Base-by-base conservation (phyloP, 192 early-diverging fungal genomes). In the Umbelopsis sp. region DNA sequence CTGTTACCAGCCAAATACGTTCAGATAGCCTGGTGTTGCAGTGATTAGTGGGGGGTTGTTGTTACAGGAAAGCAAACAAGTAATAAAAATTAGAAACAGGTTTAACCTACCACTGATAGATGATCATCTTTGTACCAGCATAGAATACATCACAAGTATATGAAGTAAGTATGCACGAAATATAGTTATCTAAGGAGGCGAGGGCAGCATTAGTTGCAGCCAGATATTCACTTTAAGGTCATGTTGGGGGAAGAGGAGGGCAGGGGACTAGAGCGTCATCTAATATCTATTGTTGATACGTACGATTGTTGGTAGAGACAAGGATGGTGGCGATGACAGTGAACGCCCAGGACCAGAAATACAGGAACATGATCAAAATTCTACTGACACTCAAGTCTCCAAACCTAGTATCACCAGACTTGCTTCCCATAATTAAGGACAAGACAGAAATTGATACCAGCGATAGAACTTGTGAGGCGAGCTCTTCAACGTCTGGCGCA, bases 311-410 rank as follows among this genome's bases (percentile, higher is more conserved):
- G 38, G 83, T 85, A 26, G 79, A 73, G 6, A 79, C 77, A 4
- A 85, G 62, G 41, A 82, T 62, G 8, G 74, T 73, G 5, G 78
- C 74, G 14, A 72, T 65, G 24, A 76, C 6, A 1, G 81, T 77
- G 38, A 85, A 85, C 17, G 81, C 74, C 83, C 83, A 85, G 16
- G 83, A 85, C 49, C 71, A 54, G 20, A 85, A n/a, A 54, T 82
- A 82, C 11, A 85, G 79, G 24, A 21, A 17, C 34, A 81, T 54
- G 14, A 85, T 79, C 2, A 85, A 74, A 20, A 70, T 72, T 22
- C 81, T 65, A 14, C 79, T 72, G 38, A 81, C 80, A 59, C 69
- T 59, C n/a, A 78, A 59, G 14, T 78, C 73, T 25, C 65, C 74
- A 51, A 59, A 78, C 11, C 71, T 68, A n/a, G 71, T 52, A 47